Evolutionary conservation across 2,329 filamentous ascomycete genomes (phyloP).

Genomic region (Zymoseptoria ardabiliae): DNA sequence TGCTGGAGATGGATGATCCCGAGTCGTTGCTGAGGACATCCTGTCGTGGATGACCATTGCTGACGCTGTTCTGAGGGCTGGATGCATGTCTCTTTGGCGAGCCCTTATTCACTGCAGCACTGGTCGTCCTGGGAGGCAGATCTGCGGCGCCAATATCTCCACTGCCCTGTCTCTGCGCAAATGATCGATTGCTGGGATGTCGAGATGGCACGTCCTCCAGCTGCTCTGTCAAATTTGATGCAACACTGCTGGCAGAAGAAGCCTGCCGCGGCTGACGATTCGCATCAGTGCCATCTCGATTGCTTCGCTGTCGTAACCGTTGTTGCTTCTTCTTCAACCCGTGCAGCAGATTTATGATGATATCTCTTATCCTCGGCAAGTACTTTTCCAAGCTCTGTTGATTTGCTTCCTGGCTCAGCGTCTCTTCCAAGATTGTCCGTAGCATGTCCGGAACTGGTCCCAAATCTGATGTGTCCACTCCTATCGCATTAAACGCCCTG

Average conservation of each 20-base stretch:
- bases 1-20: slow-evolving; percentile 62
- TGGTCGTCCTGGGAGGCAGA: slow-evolving; percentile 42
- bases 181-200: slow-evolving; percentile 35
- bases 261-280: slow-evolving; percentile 33
- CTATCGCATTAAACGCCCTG: slow-evolving; percentile 91
- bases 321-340: slow-evolving; percentile 96
- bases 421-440: slow-evolving; percentile 86
- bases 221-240: slow-evolving; percentile 39
- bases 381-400: slow-evolving; percentile 90
- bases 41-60: slow-evolving; percentile 11
- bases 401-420: slow-evolving; percentile 91
- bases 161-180: slow-evolving; percentile 35
- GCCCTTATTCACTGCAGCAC: slow-evolving; percentile 31
- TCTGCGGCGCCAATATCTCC: slow-evolving; percentile 36
- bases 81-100: slow-evolving; percentile 39
- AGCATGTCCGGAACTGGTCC: slow-evolving; percentile 91
- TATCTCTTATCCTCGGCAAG: slow-evolving; percentile 88
- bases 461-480: slow-evolving; percentile 87
- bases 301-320: slow-evolving; percentile 58
- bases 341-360: slow-evolving; percentile 95
- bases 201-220: slow-evolving; percentile 35
- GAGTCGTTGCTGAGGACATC: slow-evolving; percentile 41
- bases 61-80: slow-evolving; percentile 30
- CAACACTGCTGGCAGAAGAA: slow-evolving; percentile 42
- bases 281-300: slow-evolving; percentile 30